Base-by-base conservation (phyloP, 352 stramenopile species). In the Globisporangium yorkense region DNA sequence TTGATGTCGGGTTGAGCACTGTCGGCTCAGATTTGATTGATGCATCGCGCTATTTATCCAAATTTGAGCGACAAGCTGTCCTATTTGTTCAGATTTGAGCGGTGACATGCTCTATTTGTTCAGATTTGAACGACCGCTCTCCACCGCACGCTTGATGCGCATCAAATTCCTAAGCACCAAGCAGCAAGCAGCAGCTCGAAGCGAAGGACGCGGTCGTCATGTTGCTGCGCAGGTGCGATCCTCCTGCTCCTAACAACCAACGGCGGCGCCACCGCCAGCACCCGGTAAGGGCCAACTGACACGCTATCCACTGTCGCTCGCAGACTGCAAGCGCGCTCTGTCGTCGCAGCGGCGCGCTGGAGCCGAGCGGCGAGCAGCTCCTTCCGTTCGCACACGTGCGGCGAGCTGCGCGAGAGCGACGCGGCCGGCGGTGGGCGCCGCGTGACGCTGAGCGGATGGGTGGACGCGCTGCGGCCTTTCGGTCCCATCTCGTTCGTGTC, bases 401-500 rank as follows among this genome's bases (percentile, higher is more conserved):
- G 82, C 9, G 80, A 89, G 49, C 67, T 94, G 44, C 77, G 80
- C 31, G 62, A 59, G 21, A 56, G 75, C 6, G 62, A 77, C 27
- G 40, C 51, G 20, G 67, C 10, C 37, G 37, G 89, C 31, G 59
- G 57, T 9, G 79, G 80, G 9, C 61, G 83, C 29, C 70, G 70
- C 52, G 83, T 96, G 51, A 74, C 74, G 46, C 67, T 93, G 13
- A 88, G 75, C 59, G 86, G 86, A 2, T 96, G 86, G 86, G 77
- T 96, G 20, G 78, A 96, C 40, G 75, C 82, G 20, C 69, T 92
- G 15, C 82, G 83, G 15, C 69, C 79, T 15, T 92, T 89, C 31
- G 87, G 87, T 0, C 80, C 77, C 18, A 84, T 94, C 37, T 83
- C 77, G 7, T 96, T 96, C 65, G 68, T 93, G 24, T 89, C 80